A percentile compares a stretch with the other conserved stretches of the same genome.
Conservation (phyloP, 1,284 basidiomycete species). For the Grifola frondosa region DNA sequence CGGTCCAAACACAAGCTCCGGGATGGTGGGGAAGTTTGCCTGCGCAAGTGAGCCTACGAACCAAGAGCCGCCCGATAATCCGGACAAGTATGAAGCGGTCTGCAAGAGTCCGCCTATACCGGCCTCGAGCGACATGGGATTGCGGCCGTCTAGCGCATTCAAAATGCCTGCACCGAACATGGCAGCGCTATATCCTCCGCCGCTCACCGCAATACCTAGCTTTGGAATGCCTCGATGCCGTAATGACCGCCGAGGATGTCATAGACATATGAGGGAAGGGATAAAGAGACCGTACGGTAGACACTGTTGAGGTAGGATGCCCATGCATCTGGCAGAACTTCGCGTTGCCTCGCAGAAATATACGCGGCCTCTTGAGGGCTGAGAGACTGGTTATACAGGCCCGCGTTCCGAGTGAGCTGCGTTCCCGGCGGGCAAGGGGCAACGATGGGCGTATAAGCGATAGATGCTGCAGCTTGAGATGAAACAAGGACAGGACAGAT, state of each 20-base stretch:
- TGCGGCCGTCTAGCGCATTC: slow-evolving; percentile 46
- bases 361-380: slow-evolving; percentile 25
- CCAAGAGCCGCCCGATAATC: slow-evolving; percentile 36
- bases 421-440: slow-evolving; percentile 22
- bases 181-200: slow-evolving; percentile 46
- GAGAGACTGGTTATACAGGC: slow-evolving; percentile 20
- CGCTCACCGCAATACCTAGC: slow-evolving; percentile 41
- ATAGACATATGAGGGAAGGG: slow-evolving; percentile 37
- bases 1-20: slow-evolving; percentile 14
- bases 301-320: slow-evolving; percentile 33
- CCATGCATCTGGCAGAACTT: slow-evolving; percentile 31
- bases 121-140: slow-evolving; percentile 33
- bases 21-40: slow-evolving; percentile 16
- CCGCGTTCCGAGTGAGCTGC: slow-evolving; percentile 20
- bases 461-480: slow-evolving; percentile 19
- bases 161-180: slow-evolving; percentile 47
- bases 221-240: slow-evolving; percentile 29
- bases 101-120: slow-evolving; percentile 51
- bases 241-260: slow-evolving; percentile 29
- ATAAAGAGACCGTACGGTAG: no score
- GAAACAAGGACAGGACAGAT: no score
- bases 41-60: slow-evolving; percentile 16
- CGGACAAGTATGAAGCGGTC: slow-evolving; percentile 37
- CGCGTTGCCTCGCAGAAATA: slow-evolving; percentile 17
- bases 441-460: slow-evolving; percentile 21